Conservation (phyloP, 331 rosid genomes). For the Quercus tomentella region DNA sequence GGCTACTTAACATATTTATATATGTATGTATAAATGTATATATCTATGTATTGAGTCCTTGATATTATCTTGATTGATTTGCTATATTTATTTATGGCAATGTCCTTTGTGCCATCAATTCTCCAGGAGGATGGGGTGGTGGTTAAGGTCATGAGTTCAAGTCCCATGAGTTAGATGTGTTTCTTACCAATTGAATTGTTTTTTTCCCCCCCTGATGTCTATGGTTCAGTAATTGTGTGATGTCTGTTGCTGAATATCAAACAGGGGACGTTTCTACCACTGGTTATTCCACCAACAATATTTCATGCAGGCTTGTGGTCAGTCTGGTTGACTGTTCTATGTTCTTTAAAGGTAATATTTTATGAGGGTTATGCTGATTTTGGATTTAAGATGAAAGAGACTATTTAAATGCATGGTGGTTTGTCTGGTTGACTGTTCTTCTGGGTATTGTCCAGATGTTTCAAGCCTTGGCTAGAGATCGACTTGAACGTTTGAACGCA, state of each 20-base stretch:
- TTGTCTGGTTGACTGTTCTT: not conserved
- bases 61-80: not conserved
- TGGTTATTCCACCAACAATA: conserved; percentile 80
- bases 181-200: not conserved
- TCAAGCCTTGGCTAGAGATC: conserved; percentile 97
- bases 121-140: not conserved
- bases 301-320: conserved; percentile 89
- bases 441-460: conserved; percentile 65
- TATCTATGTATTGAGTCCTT: not conserved
- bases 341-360: conserved; percentile 70
- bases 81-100: not conserved
- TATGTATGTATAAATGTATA: not conserved
- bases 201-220: not conserved
- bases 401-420: not conserved
- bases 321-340: conserved; percentile 79
- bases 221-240: conserved; percentile 3
- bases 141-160: not conserved
- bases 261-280: conserved; percentile 89
- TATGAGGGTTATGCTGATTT: not conserved
- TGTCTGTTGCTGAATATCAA: conserved; percentile 22
- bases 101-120: not conserved
- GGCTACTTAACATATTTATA: not conserved
- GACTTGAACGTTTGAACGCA: conserved; percentile 87
- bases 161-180: not conserved
- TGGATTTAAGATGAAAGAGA: not conserved